Evolutionary conservation across 208 protist species (phyloP).

Genomic region (Leishmania amazonensis): DNA sequence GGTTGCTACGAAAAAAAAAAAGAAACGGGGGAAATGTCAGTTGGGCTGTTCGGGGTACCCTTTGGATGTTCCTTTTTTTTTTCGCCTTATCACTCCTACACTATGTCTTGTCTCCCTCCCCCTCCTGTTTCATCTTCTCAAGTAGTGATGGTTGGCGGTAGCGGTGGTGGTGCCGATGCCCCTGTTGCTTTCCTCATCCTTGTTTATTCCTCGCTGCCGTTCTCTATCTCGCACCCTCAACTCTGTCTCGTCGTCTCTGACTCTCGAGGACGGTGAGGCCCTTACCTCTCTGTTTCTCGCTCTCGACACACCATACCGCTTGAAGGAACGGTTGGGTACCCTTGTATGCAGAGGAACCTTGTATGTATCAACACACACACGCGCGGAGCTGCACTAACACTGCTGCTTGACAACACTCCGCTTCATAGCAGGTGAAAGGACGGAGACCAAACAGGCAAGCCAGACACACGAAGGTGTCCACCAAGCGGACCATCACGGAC

Average conservation of each 20-base stretch:
- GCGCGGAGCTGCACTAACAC: background rate
- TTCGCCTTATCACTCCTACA: background rate
- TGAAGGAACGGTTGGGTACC: background rate
- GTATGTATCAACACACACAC: background rate
- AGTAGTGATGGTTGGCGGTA: background rate
- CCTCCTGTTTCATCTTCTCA: background rate
- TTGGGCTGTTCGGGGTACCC: background rate
- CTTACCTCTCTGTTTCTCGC: background rate
- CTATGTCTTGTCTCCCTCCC: background rate
- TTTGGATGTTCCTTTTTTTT: background rate
- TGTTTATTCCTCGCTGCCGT: background rate
- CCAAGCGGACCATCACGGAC: background rate
- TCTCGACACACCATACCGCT: background rate
- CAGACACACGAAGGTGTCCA: background rate
- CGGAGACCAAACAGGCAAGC: background rate
- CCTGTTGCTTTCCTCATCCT: slow-evolving; percentile 10
- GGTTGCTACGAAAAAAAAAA: background rate
- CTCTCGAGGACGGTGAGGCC: background rate
- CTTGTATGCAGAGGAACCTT: background rate
- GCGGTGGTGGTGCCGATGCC: background rate
- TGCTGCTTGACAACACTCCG: background rate
- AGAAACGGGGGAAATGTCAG: background rate
- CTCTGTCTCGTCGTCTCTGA: background rate
- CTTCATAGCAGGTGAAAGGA: background rate
- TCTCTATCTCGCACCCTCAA: background rate